Evolutionary conservation across 805 yeast genomes (phyloP).

Genomic region (Kodamaea kaohsiungensis): DNA sequence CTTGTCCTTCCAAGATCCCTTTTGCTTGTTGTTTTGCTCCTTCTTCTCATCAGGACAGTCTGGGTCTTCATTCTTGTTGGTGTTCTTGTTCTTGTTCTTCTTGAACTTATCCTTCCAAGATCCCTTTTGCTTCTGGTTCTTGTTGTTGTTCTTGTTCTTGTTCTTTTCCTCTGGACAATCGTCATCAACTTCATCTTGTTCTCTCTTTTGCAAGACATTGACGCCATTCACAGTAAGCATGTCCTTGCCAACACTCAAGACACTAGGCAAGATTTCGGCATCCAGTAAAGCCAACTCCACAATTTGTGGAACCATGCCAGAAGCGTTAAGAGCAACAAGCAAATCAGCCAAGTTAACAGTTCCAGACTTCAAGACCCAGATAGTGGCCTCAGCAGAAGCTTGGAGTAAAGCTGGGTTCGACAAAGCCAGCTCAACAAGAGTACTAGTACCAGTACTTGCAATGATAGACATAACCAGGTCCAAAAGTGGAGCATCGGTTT

Average conservation of each 20-base stretch:
- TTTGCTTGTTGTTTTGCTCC: neutral
- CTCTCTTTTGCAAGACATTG: conserved; percentile 14
- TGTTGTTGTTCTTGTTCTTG: neutral
- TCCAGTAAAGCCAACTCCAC: conserved; percentile 23
- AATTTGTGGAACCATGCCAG: conserved; percentile 25
- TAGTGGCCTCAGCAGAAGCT: conserved; percentile 21
- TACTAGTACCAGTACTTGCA: conserved; percentile 23
- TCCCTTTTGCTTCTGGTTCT: neutral
- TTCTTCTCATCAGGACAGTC: neutral
- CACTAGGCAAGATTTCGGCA: conserved; percentile 26
- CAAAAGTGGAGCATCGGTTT: conserved; percentile 18
- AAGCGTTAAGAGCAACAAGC: conserved; percentile 25
- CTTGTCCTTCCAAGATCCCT: neutral
- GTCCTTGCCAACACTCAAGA: conserved; percentile 23
- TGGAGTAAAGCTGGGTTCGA: conserved; percentile 22
- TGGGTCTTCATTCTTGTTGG: neutral
- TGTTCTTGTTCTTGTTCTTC: neutral
- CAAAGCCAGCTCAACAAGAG: conserved; percentile 24
- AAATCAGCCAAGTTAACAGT: conserved; percentile 24
- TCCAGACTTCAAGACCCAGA: conserved; percentile 19
- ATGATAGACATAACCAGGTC: conserved; percentile 21
- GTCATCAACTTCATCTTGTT: neutral
- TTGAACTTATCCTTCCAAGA: conserved; percentile 1
- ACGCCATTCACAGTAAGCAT: conserved; percentile 22
- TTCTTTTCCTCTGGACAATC: neutral